A percentile compares a stretch with the other conserved stretches of the same genome.
phyloP scores from a whole-genome alignment of 2,329 filamentous ascomycete species.

The Cladosporium sp. region DNA sequence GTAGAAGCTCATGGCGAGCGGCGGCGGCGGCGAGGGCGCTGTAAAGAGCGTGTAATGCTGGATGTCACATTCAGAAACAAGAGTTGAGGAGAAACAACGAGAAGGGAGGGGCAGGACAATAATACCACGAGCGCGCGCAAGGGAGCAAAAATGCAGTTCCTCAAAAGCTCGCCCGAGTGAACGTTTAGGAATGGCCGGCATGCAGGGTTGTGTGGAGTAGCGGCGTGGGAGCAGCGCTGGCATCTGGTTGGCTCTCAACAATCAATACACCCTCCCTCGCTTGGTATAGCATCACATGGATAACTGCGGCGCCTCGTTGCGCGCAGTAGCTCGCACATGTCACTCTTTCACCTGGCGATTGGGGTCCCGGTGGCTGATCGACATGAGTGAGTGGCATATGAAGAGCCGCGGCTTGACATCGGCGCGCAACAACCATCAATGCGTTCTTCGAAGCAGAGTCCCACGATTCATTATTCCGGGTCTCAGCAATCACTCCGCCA shows the following conservation, averaged over 20 bases:
- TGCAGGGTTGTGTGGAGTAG: conserved; percentile 9
- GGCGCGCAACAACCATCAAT: too few species aligned
- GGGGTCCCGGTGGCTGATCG: background rate
- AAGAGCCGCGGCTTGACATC: too few species aligned
- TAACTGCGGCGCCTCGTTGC: background rate
- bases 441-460: too few species aligned
- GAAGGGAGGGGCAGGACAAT: conserved; percentile 9
- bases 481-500: background rate
- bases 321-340: background rate
- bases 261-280: conserved; percentile 6
- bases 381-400: too few species aligned
- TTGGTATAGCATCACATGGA: conserved; percentile 5
- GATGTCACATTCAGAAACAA: conserved; percentile 9
- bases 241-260: background rate
- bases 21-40: background rate
- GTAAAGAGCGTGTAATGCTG: background rate
- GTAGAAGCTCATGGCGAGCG: conserved; percentile 15
- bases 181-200: background rate
- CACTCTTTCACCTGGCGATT: background rate
- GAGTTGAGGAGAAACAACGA: background rate
- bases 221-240: background rate
- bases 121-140: conserved; percentile 1
- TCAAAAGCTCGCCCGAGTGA: background rate
- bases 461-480: background rate
- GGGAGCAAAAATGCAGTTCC: conserved; percentile 3